Evolutionary conservation across 345 rosid genomes (phyloP).

Genomic region (Mallotus nudiflorus): DNA sequence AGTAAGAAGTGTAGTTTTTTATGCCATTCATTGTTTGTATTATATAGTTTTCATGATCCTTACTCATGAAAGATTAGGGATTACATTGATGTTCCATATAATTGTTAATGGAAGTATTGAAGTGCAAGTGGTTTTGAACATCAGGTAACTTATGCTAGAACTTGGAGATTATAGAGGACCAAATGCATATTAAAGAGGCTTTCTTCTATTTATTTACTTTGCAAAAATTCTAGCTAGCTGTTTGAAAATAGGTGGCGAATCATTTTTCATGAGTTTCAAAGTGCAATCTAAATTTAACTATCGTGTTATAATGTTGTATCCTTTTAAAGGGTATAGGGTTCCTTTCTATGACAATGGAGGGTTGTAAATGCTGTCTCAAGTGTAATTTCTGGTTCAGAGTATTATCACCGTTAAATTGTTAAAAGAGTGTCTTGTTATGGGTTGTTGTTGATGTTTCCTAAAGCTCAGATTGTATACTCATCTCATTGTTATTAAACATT

Average conservation of each 20-base stretch:
- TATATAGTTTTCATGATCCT: no score
- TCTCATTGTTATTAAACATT: background rate
- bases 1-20: no score
- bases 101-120: no score
- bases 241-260: background rate
- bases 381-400: background rate
- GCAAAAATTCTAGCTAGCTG: background rate
- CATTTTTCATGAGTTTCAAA: background rate
- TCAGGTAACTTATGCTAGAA: no score
- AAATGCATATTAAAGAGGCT: background rate
- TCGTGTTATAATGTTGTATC: background rate
- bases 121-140: no score
- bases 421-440: background rate
- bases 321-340: background rate
- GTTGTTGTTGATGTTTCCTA: slow-evolving; percentile 5
- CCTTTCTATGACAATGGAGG: background rate
- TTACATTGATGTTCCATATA: no score
- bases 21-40: no score
- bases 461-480: background rate
- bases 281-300: background rate
- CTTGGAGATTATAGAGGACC: background rate
- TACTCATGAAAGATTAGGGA: no score
- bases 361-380: background rate
- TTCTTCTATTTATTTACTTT: background rate
- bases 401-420: background rate